Percentiles rank a stretch among this genome's conserved stretches.
These are phyloP conservation scores for Phaeosphaeriaceae sp. DNA, from an alignment of 2,329 filamentous ascomycete species.

Conservation along the genomic window DNA sequence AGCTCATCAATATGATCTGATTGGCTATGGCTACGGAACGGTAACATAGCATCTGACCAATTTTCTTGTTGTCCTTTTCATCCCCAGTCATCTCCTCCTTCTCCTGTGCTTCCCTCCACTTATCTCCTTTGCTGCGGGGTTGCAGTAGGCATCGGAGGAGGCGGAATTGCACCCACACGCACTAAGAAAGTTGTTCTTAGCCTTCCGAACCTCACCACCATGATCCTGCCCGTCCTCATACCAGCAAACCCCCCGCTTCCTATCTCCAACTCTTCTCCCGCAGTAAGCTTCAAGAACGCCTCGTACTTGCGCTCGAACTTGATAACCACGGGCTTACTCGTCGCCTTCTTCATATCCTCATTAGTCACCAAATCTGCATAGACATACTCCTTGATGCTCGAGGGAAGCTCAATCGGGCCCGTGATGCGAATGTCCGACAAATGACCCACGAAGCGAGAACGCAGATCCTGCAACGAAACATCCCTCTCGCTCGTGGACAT, in stretches of 20 bases:
- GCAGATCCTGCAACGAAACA: background rate
- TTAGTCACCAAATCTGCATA: conserved; percentile 15
- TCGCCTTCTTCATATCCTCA: conserved; percentile 8
- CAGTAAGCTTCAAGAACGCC: background rate
- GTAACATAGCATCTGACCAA: background rate
- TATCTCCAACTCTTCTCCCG: background rate
- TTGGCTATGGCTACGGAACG: background rate
- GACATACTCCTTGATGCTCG: conserved; percentile 3
- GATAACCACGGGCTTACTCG: conserved; percentile 4
- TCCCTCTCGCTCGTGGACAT: background rate
- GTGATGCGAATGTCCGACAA: conserved; percentile 7
- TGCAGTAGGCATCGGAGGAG: no score
- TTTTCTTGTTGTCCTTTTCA: background rate
- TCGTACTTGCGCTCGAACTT: conserved; percentile 3
- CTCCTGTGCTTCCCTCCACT: background rate
- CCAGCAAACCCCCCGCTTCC: background rate
- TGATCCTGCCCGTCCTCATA: conserved; percentile 1
- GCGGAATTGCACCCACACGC: background rate
- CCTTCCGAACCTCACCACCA: conserved; percentile 3
- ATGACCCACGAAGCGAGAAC: background rate
- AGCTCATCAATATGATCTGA: background rate
- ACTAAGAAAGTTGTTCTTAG: background rate
- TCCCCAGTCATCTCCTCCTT: background rate
- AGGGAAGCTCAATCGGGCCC: conserved; percentile 9
- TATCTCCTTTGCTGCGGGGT: background rate